Conservation (phyloP, 139 green algal species). For the Micractinium sp. region DNA sequence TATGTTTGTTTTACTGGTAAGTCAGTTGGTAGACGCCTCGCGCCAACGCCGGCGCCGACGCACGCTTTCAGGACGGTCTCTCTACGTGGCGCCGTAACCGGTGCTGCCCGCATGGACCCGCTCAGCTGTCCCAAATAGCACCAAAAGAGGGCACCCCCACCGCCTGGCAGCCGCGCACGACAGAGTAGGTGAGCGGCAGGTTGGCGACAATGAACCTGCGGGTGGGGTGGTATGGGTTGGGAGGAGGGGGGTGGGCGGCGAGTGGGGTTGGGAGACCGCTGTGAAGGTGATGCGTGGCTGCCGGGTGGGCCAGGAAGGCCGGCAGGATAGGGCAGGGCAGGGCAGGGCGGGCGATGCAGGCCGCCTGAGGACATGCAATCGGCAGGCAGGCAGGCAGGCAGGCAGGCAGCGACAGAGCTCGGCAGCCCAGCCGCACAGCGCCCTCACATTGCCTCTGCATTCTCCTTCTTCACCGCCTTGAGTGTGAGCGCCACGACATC, state of each 20-base stretch:
- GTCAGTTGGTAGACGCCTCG: too few species aligned
- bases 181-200: not conserved
- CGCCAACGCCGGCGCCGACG: too few species aligned
- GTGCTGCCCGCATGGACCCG: too few species aligned
- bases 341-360: too few species aligned
- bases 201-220: conserved; percentile 28
- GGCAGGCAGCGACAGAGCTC: not conserved
- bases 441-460: not conserved
- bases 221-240: not conserved
- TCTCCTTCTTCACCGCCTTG: not conserved
- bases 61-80: too few species aligned
- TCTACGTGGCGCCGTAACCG: too few species aligned
- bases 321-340: not conserved
- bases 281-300: not conserved
- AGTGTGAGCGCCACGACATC: not conserved
- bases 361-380: not conserved
- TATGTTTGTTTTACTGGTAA: too few species aligned
- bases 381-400: not conserved
- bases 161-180: conserved; percentile 24
- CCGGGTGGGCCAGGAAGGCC: not conserved
- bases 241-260: not conserved
- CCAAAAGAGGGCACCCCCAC: conserved; percentile 5
- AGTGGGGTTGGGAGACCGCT: not conserved
- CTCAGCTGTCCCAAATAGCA: conserved; percentile 11
- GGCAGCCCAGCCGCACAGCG: not conserved